Base-by-base conservation (phyloP, 331 rosid genomes). In the Phaseolus coccineus region DNA sequence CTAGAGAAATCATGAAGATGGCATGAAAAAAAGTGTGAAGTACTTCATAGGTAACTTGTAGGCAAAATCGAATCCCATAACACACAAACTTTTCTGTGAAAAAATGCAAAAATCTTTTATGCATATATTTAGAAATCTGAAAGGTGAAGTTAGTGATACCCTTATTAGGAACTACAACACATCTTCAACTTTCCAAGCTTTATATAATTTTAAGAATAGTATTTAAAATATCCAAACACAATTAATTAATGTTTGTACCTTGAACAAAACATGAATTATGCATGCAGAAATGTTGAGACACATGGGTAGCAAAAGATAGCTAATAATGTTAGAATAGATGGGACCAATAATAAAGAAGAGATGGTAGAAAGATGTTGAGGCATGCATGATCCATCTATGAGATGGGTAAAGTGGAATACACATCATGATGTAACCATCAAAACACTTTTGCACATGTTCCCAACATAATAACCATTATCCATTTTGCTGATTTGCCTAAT, bases 351-450 rank as follows among this genome's bases (percentile, higher is more conserved):
- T 31, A 31, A 31, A 31, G 35, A 3, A 2, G 68, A 27, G 50
- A 63, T 63, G 27, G 39, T 42, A 47, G 47, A 27, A 65, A 66
- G 67, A 42, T 74, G 37, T 59, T 58, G 77, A 69, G 7, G 27
- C 3, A 48, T 79, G 67, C 79, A 72, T 72, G 52, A 83, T 73
- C 76, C 48, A 50, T 67, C 30, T 27, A 83, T 73, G 80, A 30
- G 8, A 50, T 39, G 47, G 52, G 50, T 5, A 66, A 33, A 74
- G 69, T 73, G 73, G 73, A 62, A 4, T 37, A 46, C 14, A 2
- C 53, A 67, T 40, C 15, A 80, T 58, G 51, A 59, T 31, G 35
- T 68, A 65, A 15, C 42, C 39, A 55, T 35, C 15, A 51, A 81
- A 64, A 63, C 22, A 19, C 64, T 48, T 75, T 76, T 44, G 13